Base-by-base conservation (phyloP, 176 grass and related monocot species). In the Avena insularis region DNA sequence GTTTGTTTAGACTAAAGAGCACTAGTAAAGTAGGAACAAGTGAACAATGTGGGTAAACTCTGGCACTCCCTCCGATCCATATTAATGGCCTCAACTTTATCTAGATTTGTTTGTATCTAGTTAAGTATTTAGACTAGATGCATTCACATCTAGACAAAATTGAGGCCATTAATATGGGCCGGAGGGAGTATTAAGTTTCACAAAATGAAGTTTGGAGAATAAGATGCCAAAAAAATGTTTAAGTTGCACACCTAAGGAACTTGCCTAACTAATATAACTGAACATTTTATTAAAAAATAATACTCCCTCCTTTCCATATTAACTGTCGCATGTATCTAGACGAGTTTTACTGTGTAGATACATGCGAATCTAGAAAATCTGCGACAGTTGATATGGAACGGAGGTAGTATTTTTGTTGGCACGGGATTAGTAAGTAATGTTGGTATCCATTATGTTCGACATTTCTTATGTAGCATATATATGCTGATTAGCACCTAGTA, bases 401-500 rank as follows among this genome's bases (percentile, higher is more conserved):
- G 29, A 38, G 36, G 36, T 4, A 38, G 2, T 38, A 38, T 38
- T 38, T 38, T 46, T 46, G 45, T 46, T 46, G 45, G 8, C 45
- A 46, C 45, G 5, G 43, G 20, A 25, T 25, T 7, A 74, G 71
- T 74, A 14, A 49, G 12, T 19, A 46, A 72, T 27, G 40, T 72
- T 74, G 20, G 45, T 49, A 74, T 27, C n/a, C 14, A 14, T 74
- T 74, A 2, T 73, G 20, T 27, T 74, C 25, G 40, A 74, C n/a
- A 74, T 74, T 49, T 25, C 46, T 46, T 49, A 74, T 27, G 27
- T 74, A 74, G 45, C n/a, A 74, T n/a, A 50, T 74, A 48, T 13
- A 74, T 74, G 45, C 15, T 49, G n/a, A 74, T 74, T 74, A 74
- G n/a, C 19, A 47, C 19, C 0, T 72, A n/a, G 38, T 20, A n/a